Percentiles rank a stretch among this genome's conserved stretches.
phyloP scores from a whole-genome alignment of 768 basidiomycete species.

The Botryobasidium botryosum region DNA sequence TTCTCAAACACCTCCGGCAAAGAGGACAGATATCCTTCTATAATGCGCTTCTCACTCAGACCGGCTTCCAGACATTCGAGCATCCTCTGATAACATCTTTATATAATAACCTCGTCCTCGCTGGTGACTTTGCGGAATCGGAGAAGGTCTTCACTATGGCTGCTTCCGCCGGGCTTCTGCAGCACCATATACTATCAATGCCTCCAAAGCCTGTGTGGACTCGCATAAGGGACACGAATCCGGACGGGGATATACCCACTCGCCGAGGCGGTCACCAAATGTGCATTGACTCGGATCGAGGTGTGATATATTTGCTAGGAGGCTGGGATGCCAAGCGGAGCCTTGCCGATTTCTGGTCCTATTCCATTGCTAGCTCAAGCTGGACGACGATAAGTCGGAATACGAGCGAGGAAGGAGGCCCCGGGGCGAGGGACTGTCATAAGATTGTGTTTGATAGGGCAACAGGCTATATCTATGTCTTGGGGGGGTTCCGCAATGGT shows the following conservation, averaged over 20 bases:
- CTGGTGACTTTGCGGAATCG: slow-evolving; percentile 43
- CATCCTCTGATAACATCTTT: slow-evolving; percentile 53
- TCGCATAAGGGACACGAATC: slow-evolving; percentile 30
- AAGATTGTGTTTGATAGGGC: slow-evolving; percentile 67
- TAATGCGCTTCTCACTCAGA: slow-evolving; percentile 36
- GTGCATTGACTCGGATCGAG: slow-evolving; percentile 51
- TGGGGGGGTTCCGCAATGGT: too few species aligned
- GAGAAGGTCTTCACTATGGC: slow-evolving; percentile 41
- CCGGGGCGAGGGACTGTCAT: slow-evolving; percentile 57
- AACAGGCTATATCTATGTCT: slow-evolving; percentile 50
- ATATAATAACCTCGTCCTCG: slow-evolving; percentile 44
- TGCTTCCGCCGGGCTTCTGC: too few species aligned
- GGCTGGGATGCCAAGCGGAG: slow-evolving; percentile 62
- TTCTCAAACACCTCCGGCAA: slow-evolving; percentile 63
- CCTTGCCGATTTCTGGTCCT: slow-evolving; percentile 68
- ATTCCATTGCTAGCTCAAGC: slow-evolving; percentile 36
- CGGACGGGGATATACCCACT: slow-evolving; percentile 46
- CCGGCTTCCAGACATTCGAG: slow-evolving; percentile 41
- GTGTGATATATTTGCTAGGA: slow-evolving; percentile 56
- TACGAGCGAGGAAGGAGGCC: slow-evolving; percentile 46
- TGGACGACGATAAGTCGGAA: slow-evolving; percentile 45
- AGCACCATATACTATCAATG: slow-evolving; percentile 36
- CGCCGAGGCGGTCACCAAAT: slow-evolving; percentile 66
- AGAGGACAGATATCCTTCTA: slow-evolving; percentile 53
- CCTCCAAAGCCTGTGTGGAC: not conserved